Base-by-base conservation (phyloP, 108 stramenopile genomes). In the Discostella stelligeroides region DNA sequence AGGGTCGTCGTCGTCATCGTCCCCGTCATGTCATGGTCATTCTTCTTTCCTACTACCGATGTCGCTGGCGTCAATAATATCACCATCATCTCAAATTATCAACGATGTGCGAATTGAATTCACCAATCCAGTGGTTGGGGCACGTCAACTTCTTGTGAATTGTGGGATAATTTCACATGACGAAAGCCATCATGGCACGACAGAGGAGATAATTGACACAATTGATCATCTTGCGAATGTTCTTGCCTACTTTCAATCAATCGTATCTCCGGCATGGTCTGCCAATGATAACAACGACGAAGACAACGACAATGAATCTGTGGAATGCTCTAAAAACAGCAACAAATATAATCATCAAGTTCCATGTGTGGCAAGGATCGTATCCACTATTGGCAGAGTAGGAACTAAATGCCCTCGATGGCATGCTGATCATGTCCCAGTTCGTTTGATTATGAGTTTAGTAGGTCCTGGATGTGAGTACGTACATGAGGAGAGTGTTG, bases 351-450 rank as follows among this genome's bases (percentile, higher is more conserved):
- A 34, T 34, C 34, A 34, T 34, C 34, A 34, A 5, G 5, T 5
- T 34, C 34, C n/a, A n/a, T 79, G 78, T 29, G 43, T 81, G 67
- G 84, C 82, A 38, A 64, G 86, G 17, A 65, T 89, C 17, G 84
- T 86, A n/a, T 80, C 88, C 9, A 68, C 84, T 0, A 25, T 80
- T 4, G 88, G 88, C 25, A 21, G 55, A 7, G 53, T 65, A 3
- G 88, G 88, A 6, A 80, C 73, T 20, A 86, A 86, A 68, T 89
- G 88, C 49, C 88, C 88, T 11, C 60, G 84, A 76, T 89, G 82
- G 81, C 88, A 89, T 65, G 59, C 83, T 0, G 88, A 89, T 73
- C 85, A 89, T 55, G 88, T 89, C 0, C 88, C 84, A 14, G 68
- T 86, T 42, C 79, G 88, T 42, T 76, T 83, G 67, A 78, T 89